Base-by-base conservation (phyloP, 2,329 filamentous ascomycete genomes). In the Penicillium capsulatum region DNA sequence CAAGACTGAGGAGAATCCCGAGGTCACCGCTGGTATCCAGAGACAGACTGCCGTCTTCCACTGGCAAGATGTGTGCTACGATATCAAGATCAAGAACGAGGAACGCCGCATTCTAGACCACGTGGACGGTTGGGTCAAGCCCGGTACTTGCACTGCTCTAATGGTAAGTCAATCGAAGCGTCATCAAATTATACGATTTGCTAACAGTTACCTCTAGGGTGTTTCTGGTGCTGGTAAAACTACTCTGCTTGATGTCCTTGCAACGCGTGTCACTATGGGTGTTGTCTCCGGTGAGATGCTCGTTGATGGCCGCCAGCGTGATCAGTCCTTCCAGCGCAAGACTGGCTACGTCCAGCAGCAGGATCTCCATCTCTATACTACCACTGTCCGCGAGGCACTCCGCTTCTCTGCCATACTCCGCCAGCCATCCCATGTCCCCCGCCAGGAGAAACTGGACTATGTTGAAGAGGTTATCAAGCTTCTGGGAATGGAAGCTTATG, bases 211-310 rank as follows among this genome's bases (percentile, higher is more conserved):
- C 9, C 19, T 22, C n/a, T 22, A 22, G 19, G 76, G 88, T 68
- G 86, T 90, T 6, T 89, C 84, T 20, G 89, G 90, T 51, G 90
- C 90, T n/a, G 90, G 90, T 42, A 96, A 96, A 66, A 96, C 90
- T 0, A 95, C 90, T 1, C 76, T 96, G 17, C 70, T 96, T 20
- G 86, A 95, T 65, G 86, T 86, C 24, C 74, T 96, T 49, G 90
- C 90, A 31, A 86, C 85, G 43, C 83, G 90, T 61, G 84, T 84
- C 8, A 89, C 86, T 1, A 91, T 92, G 81, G 90, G 90, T 66
- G 83, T 94, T 13, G 86, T 95, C 33, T 81, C 79, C 5, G 90
- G 90, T 38, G 83, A 91, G 53, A 92, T 94, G 83, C 68, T 88
- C n/a, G 83, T 90, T 6, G 84, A 90, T 51, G 85, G 85, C 1